Percentiles rank a stretch among this genome's conserved stretches.
These are phyloP conservation scores for Panicum miliaceum DNA, from an alignment of 176 grass and related monocot species.

Conservation along the genomic window DNA sequence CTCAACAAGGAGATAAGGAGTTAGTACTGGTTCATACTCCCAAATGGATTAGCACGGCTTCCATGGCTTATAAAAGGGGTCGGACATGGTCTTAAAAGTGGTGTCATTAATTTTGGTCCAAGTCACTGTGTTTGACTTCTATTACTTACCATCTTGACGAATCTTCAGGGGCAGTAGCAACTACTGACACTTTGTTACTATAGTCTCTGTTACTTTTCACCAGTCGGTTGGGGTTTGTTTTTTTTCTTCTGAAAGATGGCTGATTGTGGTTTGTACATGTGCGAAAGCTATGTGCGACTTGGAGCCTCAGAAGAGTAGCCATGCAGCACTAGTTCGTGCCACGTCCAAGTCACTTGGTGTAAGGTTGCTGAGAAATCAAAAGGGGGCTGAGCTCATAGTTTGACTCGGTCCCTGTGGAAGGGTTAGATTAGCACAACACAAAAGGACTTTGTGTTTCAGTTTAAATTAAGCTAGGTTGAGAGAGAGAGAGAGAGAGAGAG, in stretches of 20 bases:
- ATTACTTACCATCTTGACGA: conserved; percentile 34
- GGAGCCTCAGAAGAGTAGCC: background rate
- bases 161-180: conserved; percentile 26
- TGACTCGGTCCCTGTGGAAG: conserved; percentile 28
- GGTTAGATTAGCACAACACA: background rate
- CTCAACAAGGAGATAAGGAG: conserved; percentile 19
- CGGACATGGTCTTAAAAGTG: conserved; percentile 25
- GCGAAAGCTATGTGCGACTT: background rate
- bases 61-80: conserved; percentile 25
- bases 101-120: conserved; percentile 50
- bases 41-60: background rate
- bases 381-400: conserved; percentile 31
- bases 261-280: background rate
- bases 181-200: background rate
- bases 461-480: background rate
- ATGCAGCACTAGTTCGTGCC: background rate
- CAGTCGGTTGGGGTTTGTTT: background rate
- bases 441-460: background rate
- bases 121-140: conserved; percentile 60
- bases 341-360: conserved; percentile 11
- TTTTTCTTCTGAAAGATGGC: background rate
- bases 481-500: too few relatives aligned
- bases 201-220: background rate
- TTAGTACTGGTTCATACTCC: background rate
- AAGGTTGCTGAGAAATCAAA: conserved; percentile 33